phyloP scores from a whole-genome alignment of 768 basidiomycete species.

The Phlebiopsis gigantea region DNA sequence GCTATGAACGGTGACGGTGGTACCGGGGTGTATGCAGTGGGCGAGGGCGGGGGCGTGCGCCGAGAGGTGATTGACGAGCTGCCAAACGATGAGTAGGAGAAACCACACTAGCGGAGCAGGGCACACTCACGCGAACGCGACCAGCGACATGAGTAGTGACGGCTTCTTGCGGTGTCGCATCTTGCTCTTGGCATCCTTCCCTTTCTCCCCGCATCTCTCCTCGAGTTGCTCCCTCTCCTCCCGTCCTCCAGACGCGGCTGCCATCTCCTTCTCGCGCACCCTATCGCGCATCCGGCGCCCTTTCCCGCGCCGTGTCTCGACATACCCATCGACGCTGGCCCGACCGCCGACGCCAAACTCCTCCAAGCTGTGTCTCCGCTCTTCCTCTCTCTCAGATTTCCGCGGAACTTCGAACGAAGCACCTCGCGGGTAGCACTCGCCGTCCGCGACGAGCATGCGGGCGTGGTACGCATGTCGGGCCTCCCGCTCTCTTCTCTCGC shows the following conservation, averaged over 20 bases:
- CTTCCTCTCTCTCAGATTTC: not conserved
- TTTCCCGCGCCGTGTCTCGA: conserved; percentile 1
- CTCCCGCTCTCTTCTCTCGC: conserved; percentile 30
- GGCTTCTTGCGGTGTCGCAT: conserved; percentile 64
- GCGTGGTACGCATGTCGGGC: conserved; percentile 12
- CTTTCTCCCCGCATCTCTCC: not conserved
- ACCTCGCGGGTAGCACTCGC: not conserved
- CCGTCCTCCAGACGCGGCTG: not conserved
- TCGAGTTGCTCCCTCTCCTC: conserved; percentile 1
- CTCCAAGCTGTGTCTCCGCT: not conserved
- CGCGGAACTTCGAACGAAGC: not conserved
- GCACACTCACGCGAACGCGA: conserved; percentile 39
- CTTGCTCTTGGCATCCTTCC: not conserved
- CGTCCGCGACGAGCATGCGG: not conserved
- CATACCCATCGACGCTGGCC: not conserved
- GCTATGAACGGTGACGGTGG: conserved; percentile 21
- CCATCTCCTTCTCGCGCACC: not conserved
- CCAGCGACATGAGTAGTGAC: conserved; percentile 65
- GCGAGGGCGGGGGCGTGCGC: not conserved
- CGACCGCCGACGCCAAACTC: not conserved
- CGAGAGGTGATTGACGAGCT: conserved; percentile 10
- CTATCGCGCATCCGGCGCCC: not conserved
- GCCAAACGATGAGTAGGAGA: no score
- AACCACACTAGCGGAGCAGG: no score
- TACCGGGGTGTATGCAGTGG: not conserved